phyloP scores from a whole-genome alignment of 2,329 filamentous ascomycete genomes.

The Alternaria ethzedia region DNA sequence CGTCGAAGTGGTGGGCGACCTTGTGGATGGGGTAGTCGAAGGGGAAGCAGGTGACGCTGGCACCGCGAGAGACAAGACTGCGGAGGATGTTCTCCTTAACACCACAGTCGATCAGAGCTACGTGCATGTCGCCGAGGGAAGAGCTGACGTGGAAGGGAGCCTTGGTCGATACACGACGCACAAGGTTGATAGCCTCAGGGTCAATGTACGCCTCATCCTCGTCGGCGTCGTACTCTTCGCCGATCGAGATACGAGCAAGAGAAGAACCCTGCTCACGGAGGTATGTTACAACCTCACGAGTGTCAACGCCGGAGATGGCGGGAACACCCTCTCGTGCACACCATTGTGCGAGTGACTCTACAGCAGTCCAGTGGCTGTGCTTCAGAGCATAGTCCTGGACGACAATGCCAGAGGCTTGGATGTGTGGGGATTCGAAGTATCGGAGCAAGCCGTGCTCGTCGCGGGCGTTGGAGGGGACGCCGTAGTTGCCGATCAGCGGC shows the following conservation, averaged over 20 bases:
- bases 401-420: constrained; percentile 94
- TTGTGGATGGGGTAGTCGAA: constrained; percentile 98
- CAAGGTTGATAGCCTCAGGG: constrained; percentile 94
- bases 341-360: constrained; percentile 92
- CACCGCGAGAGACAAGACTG: constrained; percentile 88
- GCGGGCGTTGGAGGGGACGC: constrained; percentile 83
- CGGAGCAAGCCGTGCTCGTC: constrained; percentile 91
- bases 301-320: constrained; percentile 95
- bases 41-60: constrained; percentile 92
- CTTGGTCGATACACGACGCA: constrained; percentile 96
- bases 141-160: constrained; percentile 95
- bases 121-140: constrained; percentile 80
- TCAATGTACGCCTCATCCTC: constrained; percentile 97
- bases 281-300: constrained; percentile 92
- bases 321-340: constrained; percentile 95
- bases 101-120: constrained; percentile 95
- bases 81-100: constrained; percentile 99
- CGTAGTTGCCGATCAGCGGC: constrained; percentile 97
- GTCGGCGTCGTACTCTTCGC: constrained; percentile 97
- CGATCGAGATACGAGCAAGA: constrained; percentile 89
- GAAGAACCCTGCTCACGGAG: constrained; percentile 97
- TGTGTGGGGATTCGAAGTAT: constrained; percentile 98
- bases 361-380: constrained; percentile 99
- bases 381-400: constrained; percentile 91
- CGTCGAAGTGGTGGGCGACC: constrained; percentile 96